A percentile compares a stretch with the other conserved stretches of the same genome.
phyloP scores from a whole-genome alignment of 352 stramenopile genomes.

The Globisporangium middletonii region DNA sequence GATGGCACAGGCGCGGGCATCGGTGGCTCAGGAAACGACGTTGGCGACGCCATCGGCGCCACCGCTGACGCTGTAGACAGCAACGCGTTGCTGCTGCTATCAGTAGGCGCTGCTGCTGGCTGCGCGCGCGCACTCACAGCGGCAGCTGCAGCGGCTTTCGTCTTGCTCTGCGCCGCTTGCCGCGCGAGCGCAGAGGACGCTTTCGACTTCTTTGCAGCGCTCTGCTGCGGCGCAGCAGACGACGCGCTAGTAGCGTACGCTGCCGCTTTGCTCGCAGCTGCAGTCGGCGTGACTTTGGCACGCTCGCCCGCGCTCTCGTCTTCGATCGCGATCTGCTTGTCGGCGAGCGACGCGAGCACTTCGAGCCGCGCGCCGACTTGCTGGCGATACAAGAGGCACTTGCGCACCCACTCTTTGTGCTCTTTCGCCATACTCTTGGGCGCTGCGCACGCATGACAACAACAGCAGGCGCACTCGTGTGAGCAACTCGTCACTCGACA shows the following conservation, averaged over 20 bases:
- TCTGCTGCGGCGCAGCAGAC: neutral
- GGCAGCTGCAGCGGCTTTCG: slow-evolving; percentile 1
- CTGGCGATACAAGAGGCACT: slow-evolving; percentile 55
- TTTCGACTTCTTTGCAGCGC: slow-evolving; percentile 8
- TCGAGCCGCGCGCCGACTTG: slow-evolving; percentile 71
- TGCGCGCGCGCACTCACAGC: neutral
- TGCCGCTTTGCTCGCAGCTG: neutral
- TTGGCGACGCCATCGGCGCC: slow-evolving; percentile 13
- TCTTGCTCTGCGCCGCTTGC: slow-evolving; percentile 7
- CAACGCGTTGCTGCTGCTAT: slow-evolving; percentile 3
- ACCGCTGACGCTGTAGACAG: neutral
- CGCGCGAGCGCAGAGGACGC: slow-evolving; percentile 7
- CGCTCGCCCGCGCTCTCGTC: slow-evolving; percentile 18
- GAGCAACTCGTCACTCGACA: too few relatives aligned
- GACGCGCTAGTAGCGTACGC: neutral
- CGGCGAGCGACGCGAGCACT: slow-evolving; percentile 66
- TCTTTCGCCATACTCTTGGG: slow-evolving; percentile 42
- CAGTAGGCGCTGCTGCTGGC: neutral
- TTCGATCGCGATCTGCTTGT: slow-evolving; percentile 73
- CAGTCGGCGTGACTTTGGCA: neutral
- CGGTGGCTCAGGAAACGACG: slow-evolving; percentile 39
- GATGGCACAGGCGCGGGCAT: slow-evolving; percentile 19
- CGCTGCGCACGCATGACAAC: slow-evolving; percentile 18
- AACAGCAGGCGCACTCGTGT: slow-evolving; percentile 1
- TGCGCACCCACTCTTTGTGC: slow-evolving; percentile 70